Conservation (phyloP, 495 filamentous ascomycete species). For the Aspergillus mulundensis region DNA sequence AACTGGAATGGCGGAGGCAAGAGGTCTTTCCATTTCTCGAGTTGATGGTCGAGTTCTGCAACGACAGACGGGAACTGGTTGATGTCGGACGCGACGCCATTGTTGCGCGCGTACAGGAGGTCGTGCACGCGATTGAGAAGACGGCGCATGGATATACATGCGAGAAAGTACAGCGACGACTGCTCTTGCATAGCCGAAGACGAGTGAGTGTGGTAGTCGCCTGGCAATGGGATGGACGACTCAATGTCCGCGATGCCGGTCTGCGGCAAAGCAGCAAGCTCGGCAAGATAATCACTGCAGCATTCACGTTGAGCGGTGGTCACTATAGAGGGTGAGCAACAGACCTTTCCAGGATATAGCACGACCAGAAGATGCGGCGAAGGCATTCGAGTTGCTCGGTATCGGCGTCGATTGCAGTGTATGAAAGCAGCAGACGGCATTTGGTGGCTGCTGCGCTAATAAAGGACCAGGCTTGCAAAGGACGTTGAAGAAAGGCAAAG, state of each 20-base stretch:
- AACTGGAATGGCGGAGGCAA: conserved; percentile 39
- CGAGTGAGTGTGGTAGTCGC: conserved; percentile 19
- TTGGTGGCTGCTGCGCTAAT: conserved; percentile 10
- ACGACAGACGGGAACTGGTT: conserved; percentile 37
- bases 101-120: conserved; percentile 11
- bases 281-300: conserved; percentile 22
- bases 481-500: conserved; percentile 8
- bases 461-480: conserved; percentile 9
- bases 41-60: conserved; percentile 40
- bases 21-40: conserved; percentile 41
- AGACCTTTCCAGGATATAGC: conserved; percentile 43
- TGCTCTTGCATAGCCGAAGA: conserved; percentile 2
- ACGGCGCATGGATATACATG: conserved; percentile 13
- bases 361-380: conserved; percentile 46
- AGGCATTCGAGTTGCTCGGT: conserved; percentile 37
- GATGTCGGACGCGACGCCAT: conserved; percentile 22
- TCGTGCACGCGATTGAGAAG: conserved; percentile 13
- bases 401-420: background rate
- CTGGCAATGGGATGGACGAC: conserved; percentile 38
- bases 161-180: conserved; percentile 13
- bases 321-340: background rate
- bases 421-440: conserved; percentile 8
- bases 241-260: conserved; percentile 42
- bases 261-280: conserved; percentile 40
- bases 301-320: no score